Conservation (phyloP, 2,329 filamentous ascomycete genomes). For the Aspergillus jensenii region DNA sequence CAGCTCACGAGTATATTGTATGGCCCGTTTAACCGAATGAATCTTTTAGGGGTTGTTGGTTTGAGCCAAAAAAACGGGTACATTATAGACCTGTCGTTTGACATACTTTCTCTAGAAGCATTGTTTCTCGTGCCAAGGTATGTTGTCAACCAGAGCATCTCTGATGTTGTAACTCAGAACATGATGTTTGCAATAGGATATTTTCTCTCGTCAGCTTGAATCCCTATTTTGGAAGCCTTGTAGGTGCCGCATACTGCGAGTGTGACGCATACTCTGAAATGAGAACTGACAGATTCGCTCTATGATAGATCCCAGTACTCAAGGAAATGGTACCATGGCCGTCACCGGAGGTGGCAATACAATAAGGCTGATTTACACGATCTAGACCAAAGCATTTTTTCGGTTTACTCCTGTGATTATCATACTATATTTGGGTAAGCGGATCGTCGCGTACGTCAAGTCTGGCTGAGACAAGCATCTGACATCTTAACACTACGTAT, state of each 20-base stretch:
- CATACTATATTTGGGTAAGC: constrained; percentile 72
- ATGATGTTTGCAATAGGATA: constrained; percentile 54
- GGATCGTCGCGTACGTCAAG: background rate
- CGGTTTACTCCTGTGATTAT: constrained; percentile 77
- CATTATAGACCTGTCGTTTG: constrained; percentile 78
- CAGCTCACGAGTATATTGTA: background rate
- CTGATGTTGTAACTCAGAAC: constrained; percentile 11
- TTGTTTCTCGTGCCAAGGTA: constrained; percentile 80
- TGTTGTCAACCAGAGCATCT: constrained; percentile 10
- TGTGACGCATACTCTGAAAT: constrained; percentile 2
- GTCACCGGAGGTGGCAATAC: background rate
- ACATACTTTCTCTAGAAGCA: constrained; percentile 84
- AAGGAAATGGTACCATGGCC: constrained; percentile 73
- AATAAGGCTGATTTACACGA: constrained; percentile 27
- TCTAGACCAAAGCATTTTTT: constrained; percentile 76
- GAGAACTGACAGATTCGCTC: constrained; percentile 17
- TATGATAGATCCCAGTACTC: constrained; percentile 71
- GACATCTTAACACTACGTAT: background rate
- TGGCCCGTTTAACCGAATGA: background rate
- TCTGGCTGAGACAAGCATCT: constrained; percentile 2
- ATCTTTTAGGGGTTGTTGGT: constrained; percentile 61
- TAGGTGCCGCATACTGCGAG: constrained; percentile 22
- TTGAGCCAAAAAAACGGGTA: constrained; percentile 58
- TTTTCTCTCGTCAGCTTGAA: constrained; percentile 84
- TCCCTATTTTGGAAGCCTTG: constrained; percentile 70